Conservation (phyloP, 2,329 filamentous ascomycete species). For the Calcarisporium arbuscula region DNA sequence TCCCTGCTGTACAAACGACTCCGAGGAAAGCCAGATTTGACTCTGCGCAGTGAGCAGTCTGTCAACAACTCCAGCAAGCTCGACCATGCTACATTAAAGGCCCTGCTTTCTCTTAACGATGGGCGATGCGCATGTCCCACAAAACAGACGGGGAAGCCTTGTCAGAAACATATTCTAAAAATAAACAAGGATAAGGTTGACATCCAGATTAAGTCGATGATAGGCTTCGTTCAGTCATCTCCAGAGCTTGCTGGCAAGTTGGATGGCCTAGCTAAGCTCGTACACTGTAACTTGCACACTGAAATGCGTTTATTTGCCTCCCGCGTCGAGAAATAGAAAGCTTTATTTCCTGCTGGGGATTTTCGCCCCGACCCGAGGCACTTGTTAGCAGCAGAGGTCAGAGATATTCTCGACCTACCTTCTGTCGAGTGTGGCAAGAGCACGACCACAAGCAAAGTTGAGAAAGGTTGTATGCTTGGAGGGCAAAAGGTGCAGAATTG, state of each 20-base stretch:
- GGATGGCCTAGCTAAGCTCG: neutral
- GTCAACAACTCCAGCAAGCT: neutral
- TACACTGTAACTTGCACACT: neutral
- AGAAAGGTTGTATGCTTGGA: neutral
- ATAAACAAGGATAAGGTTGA: neutral
- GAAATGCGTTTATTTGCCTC: neutral
- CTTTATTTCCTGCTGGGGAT: neutral
- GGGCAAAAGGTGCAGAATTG: neutral
- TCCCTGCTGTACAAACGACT: neutral
- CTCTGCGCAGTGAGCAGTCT: neutral
- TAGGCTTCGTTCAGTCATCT: neutral
- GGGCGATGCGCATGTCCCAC: neutral
- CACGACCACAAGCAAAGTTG: neutral
- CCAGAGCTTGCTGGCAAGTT: neutral
- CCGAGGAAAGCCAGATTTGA: neutral
- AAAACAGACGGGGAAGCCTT: neutral
- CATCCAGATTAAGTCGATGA: neutral
- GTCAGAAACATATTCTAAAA: neutral
- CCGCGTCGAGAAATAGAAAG: neutral
- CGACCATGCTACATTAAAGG: neutral
- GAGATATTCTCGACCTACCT: neutral
- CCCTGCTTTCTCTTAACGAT: neutral
- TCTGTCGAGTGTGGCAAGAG: neutral
- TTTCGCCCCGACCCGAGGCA: neutral
- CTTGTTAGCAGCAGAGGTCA: neutral